Base-by-base conservation (phyloP, 345 rosid species). In the Erucastrum elatum region DNA sequence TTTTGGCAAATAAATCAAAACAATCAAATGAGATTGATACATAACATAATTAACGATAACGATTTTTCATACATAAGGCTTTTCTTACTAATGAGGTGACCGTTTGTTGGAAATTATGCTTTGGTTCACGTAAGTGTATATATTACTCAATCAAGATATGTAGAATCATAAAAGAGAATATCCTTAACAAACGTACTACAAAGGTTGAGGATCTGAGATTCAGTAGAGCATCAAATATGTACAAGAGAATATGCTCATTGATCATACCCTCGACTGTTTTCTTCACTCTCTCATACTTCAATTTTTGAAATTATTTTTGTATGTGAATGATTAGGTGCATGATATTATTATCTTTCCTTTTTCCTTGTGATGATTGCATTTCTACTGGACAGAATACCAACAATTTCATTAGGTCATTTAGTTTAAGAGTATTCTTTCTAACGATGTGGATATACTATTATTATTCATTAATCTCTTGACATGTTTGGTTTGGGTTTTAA, bases 131-230 rank as follows among this genome's bases (percentile, higher is more conserved):
- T 39, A 21, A 63, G 70, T 63, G 31, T 35, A 33, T 15, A 11
- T 46, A 46, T 13, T n/a, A 46, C 68, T 49, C 58, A 34, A 63
- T 58, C 8, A 49, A 61, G 25, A 27, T 65, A 51, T 64, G 53
- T 30, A 80, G 79, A 55, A 75, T 75, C 72, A 6, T 17, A 62
- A 29, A 64, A 64, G 56, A 2, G 83, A 80, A 80, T 80, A 80
- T 80, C 41, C 83, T 39, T 16, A 39, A 35, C 27, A 64, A 75
- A 27, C 51, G 66, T 75, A 39, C 72, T 33, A 33, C 1, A 13
- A 16, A 59, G 31, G 15, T 27, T 30, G 39, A 55, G 69, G 29
- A 68, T 68, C 25, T 51, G 78, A 74, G 53, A 51, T 66, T 58
- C 82, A 72, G 2, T 15, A 61, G 70, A 74, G 82, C 78, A 79